phyloP scores from a whole-genome alignment of 768 basidiomycete species.

The Chalciporus chontae region DNA sequence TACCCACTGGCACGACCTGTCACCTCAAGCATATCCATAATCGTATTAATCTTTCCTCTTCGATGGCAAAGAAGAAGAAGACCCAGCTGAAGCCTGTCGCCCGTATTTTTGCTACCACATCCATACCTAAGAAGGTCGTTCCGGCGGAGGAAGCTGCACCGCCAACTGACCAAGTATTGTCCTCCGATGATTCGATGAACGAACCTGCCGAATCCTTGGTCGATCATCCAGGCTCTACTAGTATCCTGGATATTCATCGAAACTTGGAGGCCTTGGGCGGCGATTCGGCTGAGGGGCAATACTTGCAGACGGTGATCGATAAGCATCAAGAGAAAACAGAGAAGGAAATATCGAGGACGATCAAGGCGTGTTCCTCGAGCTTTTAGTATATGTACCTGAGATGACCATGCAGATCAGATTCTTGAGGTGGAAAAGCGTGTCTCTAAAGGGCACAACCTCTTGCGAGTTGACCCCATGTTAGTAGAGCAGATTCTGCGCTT shows the following conservation, averaged over 20 bases:
- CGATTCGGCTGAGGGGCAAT: slow-evolving; percentile 47
- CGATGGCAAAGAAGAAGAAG: slow-evolving; percentile 85
- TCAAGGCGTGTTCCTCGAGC: slow-evolving; percentile 52
- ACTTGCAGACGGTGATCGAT: slow-evolving; percentile 73
- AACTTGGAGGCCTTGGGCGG: slow-evolving; percentile 30
- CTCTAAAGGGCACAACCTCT: slow-evolving; percentile 54
- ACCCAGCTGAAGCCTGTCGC: slow-evolving; percentile 69
- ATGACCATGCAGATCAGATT: slow-evolving; percentile 33
- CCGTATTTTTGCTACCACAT: slow-evolving; percentile 80
- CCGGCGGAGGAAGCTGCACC: slow-evolving; percentile 28
- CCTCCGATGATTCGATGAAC: slow-evolving; percentile 3
- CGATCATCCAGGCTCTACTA: slow-evolving; percentile 4
- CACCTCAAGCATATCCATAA: neutral
- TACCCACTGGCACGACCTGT: too few relatives aligned
- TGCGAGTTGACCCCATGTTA: slow-evolving; percentile 61
- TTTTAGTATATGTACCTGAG: neutral
- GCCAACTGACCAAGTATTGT: slow-evolving; percentile 4
- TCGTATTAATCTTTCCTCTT: neutral
- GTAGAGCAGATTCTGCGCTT: slow-evolving; percentile 59
- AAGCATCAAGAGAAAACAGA: slow-evolving; percentile 84
- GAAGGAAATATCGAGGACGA: slow-evolving; percentile 68
- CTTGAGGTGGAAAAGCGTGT: slow-evolving; percentile 81
- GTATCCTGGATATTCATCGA: slow-evolving; percentile 8
- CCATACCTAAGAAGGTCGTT: slow-evolving; percentile 71
- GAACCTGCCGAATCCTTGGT: slow-evolving; percentile 5